These are phyloP conservation scores for Trichoderma koningiopsis DNA, from an alignment of 2,329 filamentous ascomycete genomes.

Conservation along the genomic window DNA sequence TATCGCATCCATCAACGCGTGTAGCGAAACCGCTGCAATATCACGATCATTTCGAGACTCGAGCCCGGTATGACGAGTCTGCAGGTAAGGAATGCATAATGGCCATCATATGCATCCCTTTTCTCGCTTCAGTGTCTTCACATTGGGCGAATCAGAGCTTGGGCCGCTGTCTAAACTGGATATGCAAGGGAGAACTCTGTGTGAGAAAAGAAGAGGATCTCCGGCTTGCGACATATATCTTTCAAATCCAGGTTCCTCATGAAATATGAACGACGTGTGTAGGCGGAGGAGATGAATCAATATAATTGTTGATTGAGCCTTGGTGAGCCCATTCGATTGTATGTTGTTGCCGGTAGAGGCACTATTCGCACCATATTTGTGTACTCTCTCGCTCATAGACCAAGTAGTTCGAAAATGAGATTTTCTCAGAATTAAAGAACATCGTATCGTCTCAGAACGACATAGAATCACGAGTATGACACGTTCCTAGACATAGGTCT, in stretches of 20 bases:
- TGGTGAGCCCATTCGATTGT: not conserved
- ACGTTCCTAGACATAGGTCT: not conserved
- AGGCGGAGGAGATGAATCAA: not conserved
- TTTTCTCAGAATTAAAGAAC: not conserved
- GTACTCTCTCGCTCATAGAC: not conserved
- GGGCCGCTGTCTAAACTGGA: not conserved
- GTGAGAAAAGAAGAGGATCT: not conserved
- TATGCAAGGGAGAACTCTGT: slow-evolving; percentile 2
- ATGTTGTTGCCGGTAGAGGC: not conserved
- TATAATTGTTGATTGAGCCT: not conserved
- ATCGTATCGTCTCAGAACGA: not conserved
- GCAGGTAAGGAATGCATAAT: not conserved
- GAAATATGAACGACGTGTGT: too few species aligned
- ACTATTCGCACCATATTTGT: not conserved
- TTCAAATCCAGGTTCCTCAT: not conserved
- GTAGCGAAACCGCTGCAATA: not conserved
- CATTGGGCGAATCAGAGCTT: not conserved
- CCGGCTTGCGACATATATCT: not conserved
- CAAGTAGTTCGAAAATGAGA: fast-evolving
- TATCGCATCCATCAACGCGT: not conserved
- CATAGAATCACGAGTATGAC: not conserved
- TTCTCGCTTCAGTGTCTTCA: not conserved
- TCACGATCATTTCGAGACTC: not conserved
- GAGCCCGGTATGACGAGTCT: not conserved
- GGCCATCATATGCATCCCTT: not conserved